Base-by-base conservation (phyloP, 164 flowering plant genomes). In the Vitis cinerea region DNA sequence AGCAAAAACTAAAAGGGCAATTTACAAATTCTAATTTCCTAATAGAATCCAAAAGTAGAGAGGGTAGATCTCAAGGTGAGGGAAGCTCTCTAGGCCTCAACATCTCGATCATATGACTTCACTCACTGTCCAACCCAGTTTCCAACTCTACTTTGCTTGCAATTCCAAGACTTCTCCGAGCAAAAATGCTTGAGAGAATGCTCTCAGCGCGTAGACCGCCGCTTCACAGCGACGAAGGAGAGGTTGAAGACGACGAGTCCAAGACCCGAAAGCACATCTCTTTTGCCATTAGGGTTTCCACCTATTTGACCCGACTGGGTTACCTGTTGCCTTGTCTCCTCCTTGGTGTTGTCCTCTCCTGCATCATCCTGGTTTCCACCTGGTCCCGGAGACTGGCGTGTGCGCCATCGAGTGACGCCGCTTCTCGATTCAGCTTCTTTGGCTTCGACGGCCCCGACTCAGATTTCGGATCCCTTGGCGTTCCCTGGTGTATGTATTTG, bases 401-500 rank as follows among this genome's bases (percentile, higher is more conserved):
- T 93, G 91, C 78, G 67, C 79, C 67, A 75, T 90, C 58, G 15
- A 5, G 27, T 50, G 84, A 80, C 50, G 80, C 86, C 13, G 65
- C 57, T 63, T 80, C 89, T 27, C 85, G 90, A n/a, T 31, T 80
- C 63, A 78, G 77, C 8, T 78, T 83, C 72, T 82, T 83, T 66
- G 90, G 90, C 7, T 74, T 86, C 59, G 97, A 86, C n/a, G 90
- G 86, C 5, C 81, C 83, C 60, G 96, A 85, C 8, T 86, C 98
- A 3, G 99, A 93, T 62, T 95, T 91, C 53, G 98, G 97, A 66
- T 70, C 82, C 15, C 97, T 95, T 55, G 99, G 99, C 56, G 97
- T 95, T 27, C 99, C 99, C 61, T 93, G 96, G 96, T 95, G 99
- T 92, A 91, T 88, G 97, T 72, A 14, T 63, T 64, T 30, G n/a